Percentiles rank a stretch among this genome's conserved stretches.
These are phyloP conservation scores for Lippia alba DNA, from an alignment of 305 asterid genomes.

Conservation along the genomic window DNA sequence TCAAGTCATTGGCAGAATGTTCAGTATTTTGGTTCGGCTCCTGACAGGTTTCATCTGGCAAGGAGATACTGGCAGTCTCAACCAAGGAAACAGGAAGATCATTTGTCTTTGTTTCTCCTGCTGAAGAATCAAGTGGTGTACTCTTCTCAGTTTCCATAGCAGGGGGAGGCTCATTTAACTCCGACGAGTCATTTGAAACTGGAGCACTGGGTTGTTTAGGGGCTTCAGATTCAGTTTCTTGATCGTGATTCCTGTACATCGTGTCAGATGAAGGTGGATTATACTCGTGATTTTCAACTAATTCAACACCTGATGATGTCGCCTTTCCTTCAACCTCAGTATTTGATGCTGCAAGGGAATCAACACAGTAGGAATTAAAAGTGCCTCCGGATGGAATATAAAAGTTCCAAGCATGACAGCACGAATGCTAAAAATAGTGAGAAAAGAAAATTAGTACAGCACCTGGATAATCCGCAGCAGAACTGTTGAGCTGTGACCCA, in stretches of 20 bases:
- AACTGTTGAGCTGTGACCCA: conserved; percentile 45
- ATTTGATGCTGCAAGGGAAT: conserved; percentile 55
- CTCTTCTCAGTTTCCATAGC: conserved; percentile 44
- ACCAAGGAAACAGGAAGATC: conserved; percentile 41
- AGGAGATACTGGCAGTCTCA: conserved; percentile 45
- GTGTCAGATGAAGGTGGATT: conserved; percentile 38
- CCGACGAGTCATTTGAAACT: conserved; percentile 37
- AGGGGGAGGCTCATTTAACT: conserved; percentile 40
- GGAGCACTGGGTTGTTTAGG: conserved; percentile 40
- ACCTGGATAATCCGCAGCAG: conserved; percentile 47
- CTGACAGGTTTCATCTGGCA: conserved; percentile 38
- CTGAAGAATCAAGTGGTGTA: conserved; percentile 36
- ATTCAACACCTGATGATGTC: conserved; percentile 40
- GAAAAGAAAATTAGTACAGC: conserved; percentile 17
- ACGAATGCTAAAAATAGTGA: conserved; percentile 12
- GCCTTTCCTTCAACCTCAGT: conserved; percentile 46
- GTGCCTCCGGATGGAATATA: conserved; percentile 14
- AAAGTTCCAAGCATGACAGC: conserved; percentile 18
- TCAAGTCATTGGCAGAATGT: conserved; percentile 38
- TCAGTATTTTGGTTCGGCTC: conserved; percentile 40
- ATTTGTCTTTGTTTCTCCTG: conserved; percentile 36
- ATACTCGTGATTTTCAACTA: conserved; percentile 37
- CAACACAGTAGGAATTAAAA: conserved; percentile 32
- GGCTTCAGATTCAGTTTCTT: conserved; percentile 43
- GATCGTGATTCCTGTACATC: conserved; percentile 38